These are phyloP conservation scores for Podosphaera fusca DNA, from an alignment of 2,329 filamentous ascomycete genomes.

Conservation along the genomic window DNA sequence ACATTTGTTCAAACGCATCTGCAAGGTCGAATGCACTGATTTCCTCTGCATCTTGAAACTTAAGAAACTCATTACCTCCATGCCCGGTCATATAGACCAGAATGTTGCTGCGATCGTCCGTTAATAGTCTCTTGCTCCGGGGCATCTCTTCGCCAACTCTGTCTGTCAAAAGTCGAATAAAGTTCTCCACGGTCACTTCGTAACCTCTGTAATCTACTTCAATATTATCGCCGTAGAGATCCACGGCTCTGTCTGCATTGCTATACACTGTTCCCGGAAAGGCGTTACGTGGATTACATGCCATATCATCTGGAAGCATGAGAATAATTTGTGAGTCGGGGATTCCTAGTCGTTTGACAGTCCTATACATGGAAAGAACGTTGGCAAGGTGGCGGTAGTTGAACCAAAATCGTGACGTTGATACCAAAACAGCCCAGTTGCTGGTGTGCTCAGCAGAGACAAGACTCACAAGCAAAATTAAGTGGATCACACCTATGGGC, in stretches of 20 bases:
- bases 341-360: conserved; percentile 91
- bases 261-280: conserved; percentile 97
- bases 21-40: conserved; percentile 91
- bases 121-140: conserved; percentile 76
- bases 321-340: conserved; percentile 98
- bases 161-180: conserved; percentile 85
- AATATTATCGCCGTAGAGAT: conserved; percentile 95
- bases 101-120: conserved; percentile 89
- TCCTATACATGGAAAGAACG: conserved; percentile 89
- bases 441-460: conserved; percentile 59
- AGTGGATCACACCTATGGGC: background rate
- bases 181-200: conserved; percentile 97
- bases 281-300: conserved; percentile 93
- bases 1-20: conserved; percentile 98
- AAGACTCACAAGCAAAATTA: background rate
- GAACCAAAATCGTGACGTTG: conserved; percentile 98
- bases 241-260: conserved; percentile 84
- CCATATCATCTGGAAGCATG: conserved; percentile 99
- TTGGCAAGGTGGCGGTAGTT: conserved; percentile 98
- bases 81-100: conserved; percentile 98
- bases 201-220: conserved; percentile 97
- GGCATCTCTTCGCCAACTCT: conserved; percentile 88
- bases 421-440: conserved; percentile 98
- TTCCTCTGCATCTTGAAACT: conserved; percentile 95
- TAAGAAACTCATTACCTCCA: conserved; percentile 90